Conservation (phyloP, 116 monocot genomes). For the Cymodocea nodosa region DNA sequence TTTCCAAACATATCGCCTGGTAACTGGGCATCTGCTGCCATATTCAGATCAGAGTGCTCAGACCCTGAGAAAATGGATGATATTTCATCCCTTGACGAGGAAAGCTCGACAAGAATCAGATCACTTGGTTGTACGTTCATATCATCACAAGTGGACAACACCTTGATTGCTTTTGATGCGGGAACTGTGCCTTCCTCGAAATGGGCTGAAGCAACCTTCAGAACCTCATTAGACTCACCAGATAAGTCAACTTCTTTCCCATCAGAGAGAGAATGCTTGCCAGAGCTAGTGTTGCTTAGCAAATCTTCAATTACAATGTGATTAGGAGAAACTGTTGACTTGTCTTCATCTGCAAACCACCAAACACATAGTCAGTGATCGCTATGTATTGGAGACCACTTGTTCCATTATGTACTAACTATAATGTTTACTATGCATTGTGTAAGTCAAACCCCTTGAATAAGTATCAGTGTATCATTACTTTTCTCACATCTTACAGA, state of each 20-base stretch:
- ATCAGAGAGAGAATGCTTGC: neutral
- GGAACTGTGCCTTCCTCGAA: neutral
- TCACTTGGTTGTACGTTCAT: constrained; percentile 1
- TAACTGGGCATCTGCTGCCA: constrained; percentile 1
- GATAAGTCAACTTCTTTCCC: too few relatives aligned
- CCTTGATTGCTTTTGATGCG: neutral
- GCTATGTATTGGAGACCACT: too few relatives aligned
- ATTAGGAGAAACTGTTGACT: too few relatives aligned
- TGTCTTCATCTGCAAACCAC: neutral
- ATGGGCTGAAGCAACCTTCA: neutral
- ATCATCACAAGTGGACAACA: neutral
- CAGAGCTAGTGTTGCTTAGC: neutral
- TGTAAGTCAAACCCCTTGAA: too few relatives aligned
- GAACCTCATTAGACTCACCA: neutral
- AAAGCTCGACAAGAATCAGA: neutral
- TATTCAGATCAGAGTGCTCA: neutral
- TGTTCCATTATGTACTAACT: neutral
- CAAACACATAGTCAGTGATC: neutral
- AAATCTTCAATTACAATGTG: neutral
- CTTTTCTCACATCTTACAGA: neutral
- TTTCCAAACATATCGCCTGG: neutral
- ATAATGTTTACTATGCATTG: neutral
- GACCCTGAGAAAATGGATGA: neutral
- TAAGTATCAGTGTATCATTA: neutral
- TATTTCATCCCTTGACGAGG: neutral